Base-by-base conservation (phyloP, 768 basidiomycete species). In the Filobasidium wieringae region DNA sequence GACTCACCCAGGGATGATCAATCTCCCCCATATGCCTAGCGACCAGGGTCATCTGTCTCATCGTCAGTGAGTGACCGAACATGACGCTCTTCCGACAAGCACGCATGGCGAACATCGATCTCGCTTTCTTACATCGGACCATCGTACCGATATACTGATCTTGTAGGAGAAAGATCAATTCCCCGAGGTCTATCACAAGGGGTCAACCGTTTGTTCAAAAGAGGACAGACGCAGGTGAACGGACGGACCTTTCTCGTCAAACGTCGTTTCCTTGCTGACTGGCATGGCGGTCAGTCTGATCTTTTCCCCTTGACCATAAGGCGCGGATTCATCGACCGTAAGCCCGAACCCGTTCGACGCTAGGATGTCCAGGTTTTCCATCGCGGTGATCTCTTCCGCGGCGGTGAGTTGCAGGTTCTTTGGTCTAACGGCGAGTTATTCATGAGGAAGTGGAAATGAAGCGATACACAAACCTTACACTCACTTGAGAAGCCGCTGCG, bases 61-160 rank as follows among this genome's bases (percentile, higher is more conserved):
- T 77, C 34, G 80, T 89, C 60, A 97, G 77, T 11, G 90, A 78
- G 76, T 82, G 87, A 3, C 95, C 92, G 41, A 96, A 79, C 95
- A 97, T 99, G 39, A 95, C 84, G 72, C 91, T 96, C 76, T 87
- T 91, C 62, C 93, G 73, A 74, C 95, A 99, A 0, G 95, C 95
- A 33, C 92, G 81, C 80, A 84, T 87, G 0, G 95, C 95, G 68
- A 99, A 96, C 92, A 99, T 96, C 4, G 84, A 79, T 15, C 91
- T 80, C 15, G 87, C 89, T 72, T 97, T 97, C 15, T 86, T 85
- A 68, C 90, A 95, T 22, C 95, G 79, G 0, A 95, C 87, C 81
- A 89, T 86, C 66, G 84, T 82, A 1, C 88, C 87, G 0, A 78
- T 72, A 0, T 89, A 84, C 7, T 80, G 78, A 66, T 92, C 87